phyloP scores from a whole-genome alignment of 768 basidiomycete species.

The Tylopilus intermedius region DNA sequence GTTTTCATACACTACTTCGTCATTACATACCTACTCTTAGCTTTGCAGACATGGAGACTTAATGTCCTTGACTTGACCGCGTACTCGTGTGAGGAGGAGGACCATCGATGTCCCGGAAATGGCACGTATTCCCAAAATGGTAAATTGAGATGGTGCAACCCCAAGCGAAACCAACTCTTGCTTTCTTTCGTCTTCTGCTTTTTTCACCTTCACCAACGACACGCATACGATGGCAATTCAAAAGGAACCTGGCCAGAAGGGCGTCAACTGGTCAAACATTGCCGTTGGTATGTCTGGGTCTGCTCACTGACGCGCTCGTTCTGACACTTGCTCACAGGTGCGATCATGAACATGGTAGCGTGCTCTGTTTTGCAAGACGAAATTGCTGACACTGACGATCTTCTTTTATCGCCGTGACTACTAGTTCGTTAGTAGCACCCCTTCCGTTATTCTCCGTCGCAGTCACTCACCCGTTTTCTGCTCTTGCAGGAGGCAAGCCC shows the following conservation, averaged over 20 bases:
- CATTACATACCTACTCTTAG: slow-evolving; percentile 26
- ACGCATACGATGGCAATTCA: slow-evolving; percentile 64
- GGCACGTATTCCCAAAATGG: not conserved
- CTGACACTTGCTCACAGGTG: slow-evolving; percentile 49
- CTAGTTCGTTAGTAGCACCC: slow-evolving; percentile 43
- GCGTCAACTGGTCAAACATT: slow-evolving; percentile 91
- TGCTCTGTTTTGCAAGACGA: slow-evolving; percentile 31
- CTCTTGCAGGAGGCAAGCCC: slow-evolving; percentile 63
- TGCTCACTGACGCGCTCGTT: slow-evolving; percentile 17
- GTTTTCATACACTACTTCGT: slow-evolving; percentile 26
- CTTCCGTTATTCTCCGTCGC: not conserved
- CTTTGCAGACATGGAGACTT: slow-evolving; percentile 20
- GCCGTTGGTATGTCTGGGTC: slow-evolving; percentile 68
- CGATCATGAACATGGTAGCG: slow-evolving; percentile 95
- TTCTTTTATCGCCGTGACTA: not conserved
- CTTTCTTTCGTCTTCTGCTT: slow-evolving; percentile 7
- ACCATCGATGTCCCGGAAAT: not conserved
- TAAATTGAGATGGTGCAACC: too few relatives aligned
- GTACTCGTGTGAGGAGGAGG: not conserved
- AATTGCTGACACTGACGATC: slow-evolving; percentile 6
- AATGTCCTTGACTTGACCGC: slow-evolving; percentile 13
- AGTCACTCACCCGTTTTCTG: slow-evolving; percentile 12
- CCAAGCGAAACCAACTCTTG: not conserved
- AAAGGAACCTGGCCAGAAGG: slow-evolving; percentile 86
- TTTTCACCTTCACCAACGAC: slow-evolving; percentile 14